Percentiles rank a stretch among this genome's conserved stretches.
phyloP scores from a whole-genome alignment of 352 stramenopile species.

The Pythium pyrilobum region DNA sequence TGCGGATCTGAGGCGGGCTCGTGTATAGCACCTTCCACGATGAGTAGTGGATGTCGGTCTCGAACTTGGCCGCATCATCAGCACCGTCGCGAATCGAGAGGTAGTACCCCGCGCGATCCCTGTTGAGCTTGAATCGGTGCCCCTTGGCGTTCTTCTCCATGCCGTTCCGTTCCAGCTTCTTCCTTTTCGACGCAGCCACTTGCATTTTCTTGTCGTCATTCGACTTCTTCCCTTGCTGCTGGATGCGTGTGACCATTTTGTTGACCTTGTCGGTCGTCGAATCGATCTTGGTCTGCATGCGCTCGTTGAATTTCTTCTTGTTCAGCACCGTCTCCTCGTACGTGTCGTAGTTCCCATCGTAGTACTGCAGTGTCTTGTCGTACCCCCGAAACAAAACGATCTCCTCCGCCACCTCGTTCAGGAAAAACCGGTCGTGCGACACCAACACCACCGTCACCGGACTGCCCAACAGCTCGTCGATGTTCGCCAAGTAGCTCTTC shows the following conservation, averaged over 20 bases:
- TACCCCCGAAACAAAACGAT: constrained; percentile 53
- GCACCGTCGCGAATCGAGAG: constrained; percentile 26
- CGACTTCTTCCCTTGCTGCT: constrained; percentile 29
- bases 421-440: constrained; percentile 90
- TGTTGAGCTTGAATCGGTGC: constrained; percentile 51
- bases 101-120: constrained; percentile 42
- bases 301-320: constrained; percentile 45
- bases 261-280: constrained; percentile 50
- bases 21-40: constrained; percentile 39
- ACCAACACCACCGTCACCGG: constrained; percentile 86
- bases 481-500: constrained; percentile 55
- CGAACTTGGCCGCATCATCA: constrained; percentile 38
- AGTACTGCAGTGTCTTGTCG: constrained; percentile 55
- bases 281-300: constrained; percentile 41
- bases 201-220: constrained; percentile 66
- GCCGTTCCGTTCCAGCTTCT: constrained; percentile 61
- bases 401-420: constrained; percentile 86
- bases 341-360: constrained; percentile 54
- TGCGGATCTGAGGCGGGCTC: constrained; percentile 47
- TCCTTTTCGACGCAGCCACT: constrained; percentile 57
- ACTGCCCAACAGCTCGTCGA: constrained; percentile 54
- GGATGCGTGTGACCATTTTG: constrained; percentile 44
- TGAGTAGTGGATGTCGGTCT: constrained; percentile 25
- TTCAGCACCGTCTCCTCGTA: constrained; percentile 44
- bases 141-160: constrained; percentile 48